phyloP scores from a whole-genome alignment of 129 eudicot species.

The Pseudognaphalium luteoalbum region DNA sequence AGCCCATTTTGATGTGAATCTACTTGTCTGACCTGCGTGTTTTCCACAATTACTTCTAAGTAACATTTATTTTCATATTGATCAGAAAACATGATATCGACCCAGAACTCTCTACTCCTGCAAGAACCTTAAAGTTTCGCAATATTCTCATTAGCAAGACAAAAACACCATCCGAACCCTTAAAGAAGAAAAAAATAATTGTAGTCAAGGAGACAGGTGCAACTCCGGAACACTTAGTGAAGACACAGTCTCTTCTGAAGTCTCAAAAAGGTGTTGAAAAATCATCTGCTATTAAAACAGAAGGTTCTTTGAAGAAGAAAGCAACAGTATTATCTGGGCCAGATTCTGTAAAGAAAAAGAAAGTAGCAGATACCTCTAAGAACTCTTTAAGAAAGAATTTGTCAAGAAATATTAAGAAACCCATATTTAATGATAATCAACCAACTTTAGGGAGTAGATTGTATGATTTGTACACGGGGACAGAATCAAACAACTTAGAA shows the following conservation, averaged over 20 bases:
- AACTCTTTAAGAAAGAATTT: conserved; percentile 35
- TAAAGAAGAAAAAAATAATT: conserved; percentile 21
- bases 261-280: conserved; percentile 26
- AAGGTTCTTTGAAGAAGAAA: conserved; percentile 39
- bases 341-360: conserved; percentile 40
- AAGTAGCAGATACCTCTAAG: conserved; percentile 25
- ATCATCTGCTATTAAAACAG: conserved; percentile 29
- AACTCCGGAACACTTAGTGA: conserved; percentile 34
- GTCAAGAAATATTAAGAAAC: conserved; percentile 28
- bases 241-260: conserved; percentile 37
- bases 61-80: conserved; percentile 15
- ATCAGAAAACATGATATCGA: conserved; percentile 73
- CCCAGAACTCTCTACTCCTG: conserved; percentile 50
- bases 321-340: conserved; percentile 27
- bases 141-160: conserved; percentile 33
- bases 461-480: conserved; percentile 25
- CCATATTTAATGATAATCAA: conserved; percentile 23
- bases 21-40: background rate
- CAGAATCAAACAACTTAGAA: conserved; percentile 38
- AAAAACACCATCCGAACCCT: conserved; percentile 28
- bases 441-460: conserved; percentile 40
- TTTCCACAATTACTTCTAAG: background rate
- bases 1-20: background rate
- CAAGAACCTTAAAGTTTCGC: conserved; percentile 52
- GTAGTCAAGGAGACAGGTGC: conserved; percentile 28